phyloP scores from a whole-genome alignment of 306 rosid genomes.

The Psophocarpus tetragonolobus region DNA sequence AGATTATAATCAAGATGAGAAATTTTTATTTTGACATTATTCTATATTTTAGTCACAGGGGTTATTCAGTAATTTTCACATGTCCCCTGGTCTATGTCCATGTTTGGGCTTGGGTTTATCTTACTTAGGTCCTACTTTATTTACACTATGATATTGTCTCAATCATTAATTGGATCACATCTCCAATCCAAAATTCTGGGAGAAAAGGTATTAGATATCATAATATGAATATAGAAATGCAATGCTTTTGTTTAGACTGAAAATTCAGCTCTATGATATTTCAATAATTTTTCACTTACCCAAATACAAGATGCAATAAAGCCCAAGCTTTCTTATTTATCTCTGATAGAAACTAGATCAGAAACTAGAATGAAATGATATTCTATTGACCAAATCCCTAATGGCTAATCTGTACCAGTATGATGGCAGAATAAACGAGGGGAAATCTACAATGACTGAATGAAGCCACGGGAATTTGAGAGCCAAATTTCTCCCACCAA shows the following conservation, averaged over 20 bases:
- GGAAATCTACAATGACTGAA: neutral
- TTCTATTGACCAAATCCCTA: neutral
- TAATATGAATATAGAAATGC: neutral
- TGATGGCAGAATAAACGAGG: neutral
- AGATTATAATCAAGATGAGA: neutral
- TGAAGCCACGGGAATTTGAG: neutral
- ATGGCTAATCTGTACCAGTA: neutral
- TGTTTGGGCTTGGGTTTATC: neutral
- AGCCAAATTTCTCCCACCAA: neutral
- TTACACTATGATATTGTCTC: neutral
- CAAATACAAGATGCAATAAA: neutral
- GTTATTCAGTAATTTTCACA: neutral
- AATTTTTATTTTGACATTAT: neutral
- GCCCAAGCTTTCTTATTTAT: neutral
- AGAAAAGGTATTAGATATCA: neutral
- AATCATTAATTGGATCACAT: neutral
- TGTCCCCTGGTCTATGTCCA: neutral
- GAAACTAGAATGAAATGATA: neutral
- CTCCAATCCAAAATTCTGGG: neutral
- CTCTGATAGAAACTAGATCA: neutral
- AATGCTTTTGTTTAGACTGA: neutral
- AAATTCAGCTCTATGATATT: neutral
- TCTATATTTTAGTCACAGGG: neutral
- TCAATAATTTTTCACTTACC: neutral
- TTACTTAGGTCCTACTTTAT: neutral